Conservation (phyloP, 345 rosid genomes). For the Anacardium occidentale region DNA sequence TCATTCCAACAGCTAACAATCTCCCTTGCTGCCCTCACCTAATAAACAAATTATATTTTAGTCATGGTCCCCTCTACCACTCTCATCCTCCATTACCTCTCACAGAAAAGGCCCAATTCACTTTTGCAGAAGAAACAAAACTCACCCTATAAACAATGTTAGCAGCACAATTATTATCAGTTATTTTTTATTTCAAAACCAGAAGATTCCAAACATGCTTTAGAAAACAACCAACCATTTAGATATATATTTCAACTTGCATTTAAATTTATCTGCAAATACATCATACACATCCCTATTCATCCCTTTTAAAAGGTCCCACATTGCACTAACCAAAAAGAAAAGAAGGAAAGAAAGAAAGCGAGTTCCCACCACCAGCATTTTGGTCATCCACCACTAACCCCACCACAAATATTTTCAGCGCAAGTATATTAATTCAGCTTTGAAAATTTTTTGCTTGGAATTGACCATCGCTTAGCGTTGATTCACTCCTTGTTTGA, state of each 20-base stretch:
- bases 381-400: slow-evolving; percentile 52
- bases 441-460: slow-evolving; percentile 23
- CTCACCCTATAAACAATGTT: slow-evolving; percentile 14
- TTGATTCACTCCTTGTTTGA: slow-evolving; percentile 27
- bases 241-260: slow-evolving; percentile 33
- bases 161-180: neutral
- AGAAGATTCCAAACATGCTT: slow-evolving; percentile 24
- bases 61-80: neutral
- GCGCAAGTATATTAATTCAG: slow-evolving; percentile 16
- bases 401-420: slow-evolving; percentile 27
- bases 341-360: slow-evolving; percentile 5
- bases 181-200: slow-evolving; percentile 5
- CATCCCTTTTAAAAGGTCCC: slow-evolving; percentile 41
- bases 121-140: slow-evolving; percentile 29
- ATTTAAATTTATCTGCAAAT: slow-evolving; percentile 24
- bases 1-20: neutral
- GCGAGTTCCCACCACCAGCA: slow-evolving; percentile 25
- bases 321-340: slow-evolving; percentile 36
- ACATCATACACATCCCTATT: slow-evolving; percentile 35
- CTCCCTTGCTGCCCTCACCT: neutral
- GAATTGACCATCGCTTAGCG: slow-evolving; percentile 21
- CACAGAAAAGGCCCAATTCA: slow-evolving; percentile 2
- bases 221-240: slow-evolving; percentile 16
- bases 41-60: neutral
- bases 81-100: neutral